Evolutionary conservation across 2,329 filamentous ascomycete species (phyloP).

Genomic region (Coniochaeta sp.): DNA sequence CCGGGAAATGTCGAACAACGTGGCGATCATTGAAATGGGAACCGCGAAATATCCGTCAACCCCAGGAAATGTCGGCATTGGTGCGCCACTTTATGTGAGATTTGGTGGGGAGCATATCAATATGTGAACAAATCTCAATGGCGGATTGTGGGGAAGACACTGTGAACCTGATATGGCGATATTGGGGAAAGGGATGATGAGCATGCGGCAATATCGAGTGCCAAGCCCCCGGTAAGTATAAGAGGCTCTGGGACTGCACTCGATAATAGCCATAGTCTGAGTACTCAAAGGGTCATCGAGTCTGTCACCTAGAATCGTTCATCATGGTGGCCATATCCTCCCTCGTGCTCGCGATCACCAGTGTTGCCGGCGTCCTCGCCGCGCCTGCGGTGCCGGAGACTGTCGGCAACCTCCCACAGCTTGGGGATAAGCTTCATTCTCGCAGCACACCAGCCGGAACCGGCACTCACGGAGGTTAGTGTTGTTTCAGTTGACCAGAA

Average conservation of each 20-base stretch:
- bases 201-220: background rate
- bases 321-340: background rate
- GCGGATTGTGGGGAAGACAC: background rate
- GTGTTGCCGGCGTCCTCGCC: background rate
- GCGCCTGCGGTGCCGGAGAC: background rate
- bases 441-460: background rate
- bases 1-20: background rate
- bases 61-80: background rate
- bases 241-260: background rate
- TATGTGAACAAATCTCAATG: background rate
- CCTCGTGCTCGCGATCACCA: background rate
- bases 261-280: background rate
- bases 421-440: background rate
- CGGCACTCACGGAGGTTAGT: background rate
- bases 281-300: background rate
- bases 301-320: background rate
- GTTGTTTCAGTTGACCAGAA: background rate
- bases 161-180: background rate
- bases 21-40: background rate
- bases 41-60: background rate
- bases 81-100: background rate
- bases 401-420: background rate
- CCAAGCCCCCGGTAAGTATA: slow-evolving; percentile 1
- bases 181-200: background rate
- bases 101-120: background rate